phyloP scores from a whole-genome alignment of 345 rosid species.

The Melaleuca alternifolia region DNA sequence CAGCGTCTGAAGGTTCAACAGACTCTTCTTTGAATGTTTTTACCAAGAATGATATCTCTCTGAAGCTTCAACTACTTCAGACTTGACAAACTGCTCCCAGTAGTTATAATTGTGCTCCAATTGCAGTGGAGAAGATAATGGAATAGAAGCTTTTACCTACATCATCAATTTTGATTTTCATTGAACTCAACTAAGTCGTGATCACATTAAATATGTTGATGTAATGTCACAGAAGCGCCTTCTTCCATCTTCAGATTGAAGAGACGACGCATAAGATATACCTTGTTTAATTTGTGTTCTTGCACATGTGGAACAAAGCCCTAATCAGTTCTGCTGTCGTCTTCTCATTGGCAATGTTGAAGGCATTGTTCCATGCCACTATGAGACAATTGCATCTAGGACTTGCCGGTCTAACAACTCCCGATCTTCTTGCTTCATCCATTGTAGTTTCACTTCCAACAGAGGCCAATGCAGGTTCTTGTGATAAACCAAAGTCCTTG shows the following conservation, averaged over 20 bases:
- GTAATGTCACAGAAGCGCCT: not conserved
- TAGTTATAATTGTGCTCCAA: not conserved
- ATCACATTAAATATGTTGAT: not conserved
- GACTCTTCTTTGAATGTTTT: not conserved
- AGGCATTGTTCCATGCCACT: not conserved
- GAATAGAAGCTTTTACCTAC: not conserved
- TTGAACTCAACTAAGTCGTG: not conserved
- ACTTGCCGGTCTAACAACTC: not conserved
- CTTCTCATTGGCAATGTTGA: not conserved
- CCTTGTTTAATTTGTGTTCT: not conserved
- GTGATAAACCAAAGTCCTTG: not conserved
- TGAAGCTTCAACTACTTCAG: not conserved
- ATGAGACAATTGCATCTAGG: not conserved
- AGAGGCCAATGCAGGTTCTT: not conserved
- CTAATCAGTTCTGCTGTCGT: not conserved
- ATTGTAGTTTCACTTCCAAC: not conserved
- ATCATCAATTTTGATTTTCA: not conserved
- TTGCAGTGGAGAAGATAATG: not conserved
- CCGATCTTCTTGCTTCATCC: not conserved
- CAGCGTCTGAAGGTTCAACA: not conserved
- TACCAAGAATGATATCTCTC: not conserved
- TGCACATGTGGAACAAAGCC: not conserved
- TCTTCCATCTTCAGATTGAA: not conserved
- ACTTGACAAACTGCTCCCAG: not conserved
- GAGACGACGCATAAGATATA: not conserved